phyloP scores from a whole-genome alignment of 2,329 filamentous ascomycete genomes.

The Calycina herbarum region DNA sequence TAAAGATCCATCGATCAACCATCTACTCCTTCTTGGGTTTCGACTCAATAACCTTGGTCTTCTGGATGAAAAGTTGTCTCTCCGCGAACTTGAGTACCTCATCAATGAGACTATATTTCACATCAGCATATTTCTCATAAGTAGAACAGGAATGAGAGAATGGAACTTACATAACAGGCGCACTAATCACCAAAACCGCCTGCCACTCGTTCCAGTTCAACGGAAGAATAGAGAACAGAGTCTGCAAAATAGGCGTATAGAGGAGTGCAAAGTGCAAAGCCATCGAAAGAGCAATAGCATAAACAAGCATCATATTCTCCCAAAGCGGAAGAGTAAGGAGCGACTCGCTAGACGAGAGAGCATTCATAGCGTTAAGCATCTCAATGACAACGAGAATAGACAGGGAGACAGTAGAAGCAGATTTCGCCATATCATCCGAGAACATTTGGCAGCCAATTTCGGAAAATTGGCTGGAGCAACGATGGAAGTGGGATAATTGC shows the following conservation, averaged over 20 bases:
- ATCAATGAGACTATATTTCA: conserved; percentile 56
- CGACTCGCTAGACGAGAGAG: conserved; percentile 91
- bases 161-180: conserved; percentile 80
- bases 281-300: conserved; percentile 92
- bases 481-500: conserved; percentile 91
- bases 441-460: conserved; percentile 95
- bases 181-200: conserved; percentile 84
- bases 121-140: conserved; percentile 19
- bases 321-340: conserved; percentile 92
- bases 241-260: conserved; percentile 86
- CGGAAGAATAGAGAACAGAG: conserved; percentile 86
- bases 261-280: conserved; percentile 89
- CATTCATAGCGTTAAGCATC: conserved; percentile 99
- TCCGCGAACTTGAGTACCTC: conserved; percentile 67
- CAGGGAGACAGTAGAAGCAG: conserved; percentile 89
- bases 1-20: conserved; percentile 1
- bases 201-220: conserved; percentile 87
- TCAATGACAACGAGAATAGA: conserved; percentile 95
- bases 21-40: conserved; percentile 37
- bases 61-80: conserved; percentile 48
- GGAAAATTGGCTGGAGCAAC: conserved; percentile 80
- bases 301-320: conserved; percentile 98
- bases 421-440: conserved; percentile 77
- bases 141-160: not conserved
- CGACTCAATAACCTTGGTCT: conserved; percentile 29